Conservation (phyloP, 225 moss, liverwort and hornwort species). For the Climacium dendroides region DNA sequence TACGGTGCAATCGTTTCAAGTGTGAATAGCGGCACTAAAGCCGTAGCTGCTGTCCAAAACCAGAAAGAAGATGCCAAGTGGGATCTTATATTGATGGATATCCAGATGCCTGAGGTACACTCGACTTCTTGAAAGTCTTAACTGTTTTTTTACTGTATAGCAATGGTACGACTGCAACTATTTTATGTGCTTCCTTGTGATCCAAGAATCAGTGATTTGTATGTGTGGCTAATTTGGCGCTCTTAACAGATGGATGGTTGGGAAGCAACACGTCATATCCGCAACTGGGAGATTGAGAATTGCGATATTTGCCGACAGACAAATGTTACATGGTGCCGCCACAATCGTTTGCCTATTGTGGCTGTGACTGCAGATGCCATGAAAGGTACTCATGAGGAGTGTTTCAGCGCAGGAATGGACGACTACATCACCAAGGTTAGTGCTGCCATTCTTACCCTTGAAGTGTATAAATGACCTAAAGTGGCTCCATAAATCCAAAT, state of each 20-base stretch:
- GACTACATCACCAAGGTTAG: constrained; percentile 78
- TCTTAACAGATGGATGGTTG: constrained; percentile 75
- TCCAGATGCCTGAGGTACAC: constrained; percentile 86
- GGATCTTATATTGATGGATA: constrained; percentile 87
- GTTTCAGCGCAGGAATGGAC: constrained; percentile 70
- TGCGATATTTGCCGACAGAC: constrained; percentile 24
- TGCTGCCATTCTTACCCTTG: not conserved
- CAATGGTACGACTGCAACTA: not conserved
- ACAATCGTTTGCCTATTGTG: constrained; percentile 56
- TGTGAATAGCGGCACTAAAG: constrained; percentile 48
- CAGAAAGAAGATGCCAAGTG: constrained; percentile 46
- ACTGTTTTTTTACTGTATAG: not conserved
- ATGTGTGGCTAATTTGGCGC: not conserved
- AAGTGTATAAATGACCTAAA: not conserved
- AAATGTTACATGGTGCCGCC: constrained; percentile 35
- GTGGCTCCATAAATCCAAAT: too few species aligned
- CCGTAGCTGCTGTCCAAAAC: constrained; percentile 44
- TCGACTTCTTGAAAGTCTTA: not conserved
- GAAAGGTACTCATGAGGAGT: constrained; percentile 62
- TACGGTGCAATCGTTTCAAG: constrained; percentile 64
- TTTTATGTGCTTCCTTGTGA: not conserved
- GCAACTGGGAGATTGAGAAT: constrained; percentile 60
- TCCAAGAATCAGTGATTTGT: not conserved
- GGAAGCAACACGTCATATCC: constrained; percentile 69
- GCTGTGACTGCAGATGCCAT: constrained; percentile 75